These are phyloP conservation scores for Metschnikowia anglica DNA, from an alignment of 805 yeast genomes.

Conservation along the genomic window DNA sequence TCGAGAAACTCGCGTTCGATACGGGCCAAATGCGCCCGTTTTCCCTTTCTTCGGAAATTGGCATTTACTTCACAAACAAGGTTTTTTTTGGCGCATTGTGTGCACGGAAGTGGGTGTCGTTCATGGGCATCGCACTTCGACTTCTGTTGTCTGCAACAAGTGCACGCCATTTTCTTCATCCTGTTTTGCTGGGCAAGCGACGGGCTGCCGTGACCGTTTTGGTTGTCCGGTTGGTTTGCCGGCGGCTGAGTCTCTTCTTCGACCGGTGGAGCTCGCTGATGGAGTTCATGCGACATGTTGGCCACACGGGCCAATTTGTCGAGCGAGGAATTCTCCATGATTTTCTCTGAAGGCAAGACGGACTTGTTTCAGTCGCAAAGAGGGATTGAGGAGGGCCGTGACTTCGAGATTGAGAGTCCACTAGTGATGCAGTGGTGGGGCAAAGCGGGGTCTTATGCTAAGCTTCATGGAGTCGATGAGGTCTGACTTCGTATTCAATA, in stretches of 20 bases:
- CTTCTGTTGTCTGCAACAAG: slow-evolving; percentile 95
- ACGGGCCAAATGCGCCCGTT: slow-evolving; percentile 80
- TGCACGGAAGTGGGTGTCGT: slow-evolving; percentile 73
- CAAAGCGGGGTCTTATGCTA: background rate
- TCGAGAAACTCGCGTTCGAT: slow-evolving; percentile 79
- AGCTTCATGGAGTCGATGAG: background rate
- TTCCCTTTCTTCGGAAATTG: slow-evolving; percentile 85
- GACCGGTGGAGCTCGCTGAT: slow-evolving; percentile 19
- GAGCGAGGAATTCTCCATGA: slow-evolving; percentile 29
- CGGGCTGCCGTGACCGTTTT: too few species aligned
- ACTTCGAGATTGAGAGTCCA: background rate
- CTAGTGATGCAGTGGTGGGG: background rate
- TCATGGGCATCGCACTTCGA: slow-evolving; percentile 85
- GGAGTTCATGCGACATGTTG: slow-evolving; percentile 44
- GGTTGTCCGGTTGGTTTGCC: too few species aligned
- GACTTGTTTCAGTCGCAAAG: too few species aligned
- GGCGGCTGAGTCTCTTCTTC: too few species aligned
- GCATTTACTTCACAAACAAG: slow-evolving; percentile 70
- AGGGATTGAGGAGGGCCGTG: too few species aligned
- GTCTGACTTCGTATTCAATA: background rate
- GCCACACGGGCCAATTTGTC: slow-evolving; percentile 45
- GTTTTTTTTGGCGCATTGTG: slow-evolving; percentile 73
- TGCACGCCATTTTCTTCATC: slow-evolving; percentile 64
- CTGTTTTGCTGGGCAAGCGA: slow-evolving; percentile 1
- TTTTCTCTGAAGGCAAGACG: too few species aligned